phyloP scores from a whole-genome alignment of 2,329 filamentous ascomycete genomes.

The Penicillium verrucosum region DNA sequence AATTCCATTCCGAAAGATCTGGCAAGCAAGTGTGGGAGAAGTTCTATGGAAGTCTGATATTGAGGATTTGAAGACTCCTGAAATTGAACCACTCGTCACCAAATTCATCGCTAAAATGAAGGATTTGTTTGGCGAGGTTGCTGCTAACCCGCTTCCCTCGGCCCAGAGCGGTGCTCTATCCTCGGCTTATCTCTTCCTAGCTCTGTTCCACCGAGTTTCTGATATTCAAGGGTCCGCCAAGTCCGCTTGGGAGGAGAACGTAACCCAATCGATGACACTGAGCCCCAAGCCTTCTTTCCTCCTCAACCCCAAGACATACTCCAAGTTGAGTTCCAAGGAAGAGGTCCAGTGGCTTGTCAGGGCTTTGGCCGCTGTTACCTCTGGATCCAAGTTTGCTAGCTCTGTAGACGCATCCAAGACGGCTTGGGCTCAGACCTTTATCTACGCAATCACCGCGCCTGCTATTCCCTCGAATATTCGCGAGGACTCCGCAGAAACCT shows the following conservation, averaged over 20 bases:
- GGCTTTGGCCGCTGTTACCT: constrained; percentile 63
- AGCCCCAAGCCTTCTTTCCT: constrained; percentile 86
- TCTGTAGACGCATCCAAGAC: constrained; percentile 50
- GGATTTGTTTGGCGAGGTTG: constrained; percentile 73
- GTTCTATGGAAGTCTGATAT: constrained; percentile 60
- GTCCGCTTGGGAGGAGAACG: constrained; percentile 47
- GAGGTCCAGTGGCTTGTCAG: constrained; percentile 75
- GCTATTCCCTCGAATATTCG: constrained; percentile 60
- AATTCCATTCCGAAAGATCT: constrained; percentile 69
- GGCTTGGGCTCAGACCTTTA: constrained; percentile 79
- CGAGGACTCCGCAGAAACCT: constrained; percentile 57
- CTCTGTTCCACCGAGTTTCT: constrained; percentile 58
- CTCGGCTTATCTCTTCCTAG: constrained; percentile 70
- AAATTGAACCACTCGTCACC: constrained; percentile 48
- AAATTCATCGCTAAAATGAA: constrained; percentile 50
- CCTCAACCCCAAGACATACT: constrained; percentile 78
- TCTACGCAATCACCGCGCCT: constrained; percentile 70
- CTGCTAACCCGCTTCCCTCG: constrained; percentile 71
- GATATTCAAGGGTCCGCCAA: constrained; percentile 55
- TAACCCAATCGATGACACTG: constrained; percentile 63
- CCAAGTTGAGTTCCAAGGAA: constrained; percentile 69
- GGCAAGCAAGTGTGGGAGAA: constrained; percentile 72
- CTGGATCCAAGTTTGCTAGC: constrained; percentile 51
- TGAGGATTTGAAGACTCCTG: constrained; percentile 48
- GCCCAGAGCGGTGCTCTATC: constrained; percentile 80